Conservation (phyloP, 2,329 filamentous ascomycete genomes). For the Aschersonia sp. region DNA sequence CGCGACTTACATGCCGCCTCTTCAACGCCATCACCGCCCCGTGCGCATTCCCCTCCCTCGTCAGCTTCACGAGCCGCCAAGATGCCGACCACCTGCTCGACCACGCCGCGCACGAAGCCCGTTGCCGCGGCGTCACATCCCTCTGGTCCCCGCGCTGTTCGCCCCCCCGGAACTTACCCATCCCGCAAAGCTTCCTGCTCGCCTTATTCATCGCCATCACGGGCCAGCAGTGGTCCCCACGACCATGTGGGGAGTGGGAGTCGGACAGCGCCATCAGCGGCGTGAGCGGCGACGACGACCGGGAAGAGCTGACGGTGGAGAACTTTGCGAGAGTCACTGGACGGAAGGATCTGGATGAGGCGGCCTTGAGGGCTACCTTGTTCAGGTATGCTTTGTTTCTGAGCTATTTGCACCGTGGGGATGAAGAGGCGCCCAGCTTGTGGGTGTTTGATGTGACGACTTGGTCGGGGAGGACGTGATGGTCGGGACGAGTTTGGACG, state of each 20-base stretch:
- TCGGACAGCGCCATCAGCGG: constrained; percentile 5
- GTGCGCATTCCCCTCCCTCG: constrained; percentile 13
- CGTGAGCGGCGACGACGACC: constrained; percentile 2
- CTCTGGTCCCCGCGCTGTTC: constrained; percentile 22
- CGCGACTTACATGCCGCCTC: constrained; percentile 16
- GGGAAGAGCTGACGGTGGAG: constrained; percentile 7
- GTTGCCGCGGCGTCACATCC: constrained; percentile 8
- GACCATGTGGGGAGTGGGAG: neutral
- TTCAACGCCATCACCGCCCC: constrained; percentile 17
- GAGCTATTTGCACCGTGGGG: constrained; percentile 14
- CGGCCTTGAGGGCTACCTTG: constrained; percentile 11
- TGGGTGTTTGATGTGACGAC: constrained; percentile 15
- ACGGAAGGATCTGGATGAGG: constrained; percentile 10
- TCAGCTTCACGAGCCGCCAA: constrained; percentile 14
- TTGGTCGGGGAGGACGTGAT: constrained; percentile 5
- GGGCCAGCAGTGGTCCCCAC: constrained; percentile 10
- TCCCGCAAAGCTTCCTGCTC: constrained; percentile 17
- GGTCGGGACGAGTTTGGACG: neutral
- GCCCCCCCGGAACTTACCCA: constrained; percentile 14
- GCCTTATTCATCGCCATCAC: constrained; percentile 15
- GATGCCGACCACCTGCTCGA: constrained; percentile 11
- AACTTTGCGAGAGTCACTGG: constrained; percentile 7
- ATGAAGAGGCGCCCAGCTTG: constrained; percentile 13
- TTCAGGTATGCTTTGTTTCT: constrained; percentile 21
- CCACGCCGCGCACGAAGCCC: constrained; percentile 9